Base-by-base conservation (phyloP, 2,329 filamentous ascomycete genomes). In the Penicillium polonicum region DNA sequence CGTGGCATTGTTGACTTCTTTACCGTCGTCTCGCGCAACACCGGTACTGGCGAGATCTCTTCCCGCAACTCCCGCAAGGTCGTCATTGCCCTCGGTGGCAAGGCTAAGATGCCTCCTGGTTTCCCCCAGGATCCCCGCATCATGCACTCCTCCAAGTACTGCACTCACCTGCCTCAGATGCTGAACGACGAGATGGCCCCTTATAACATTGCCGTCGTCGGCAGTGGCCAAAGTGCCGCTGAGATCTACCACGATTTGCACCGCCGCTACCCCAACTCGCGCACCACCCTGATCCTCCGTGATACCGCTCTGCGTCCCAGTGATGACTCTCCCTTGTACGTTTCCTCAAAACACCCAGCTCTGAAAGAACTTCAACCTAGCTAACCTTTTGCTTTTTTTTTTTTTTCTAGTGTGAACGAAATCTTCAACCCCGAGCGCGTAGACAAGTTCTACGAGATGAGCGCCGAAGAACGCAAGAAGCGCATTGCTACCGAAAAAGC, bases 161-260 rank as follows among this genome's bases (percentile, higher is more conserved):
- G 88, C 31, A 76, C 72, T 6, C 63, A 63, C 17, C 60, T 79
- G 17, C 75, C 75, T 1, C 61, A 65, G 19, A 56, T 79, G 38
- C 62, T 80, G 46, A 74, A 70, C 38, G 72, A 81, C 43, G 67
- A 69, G 42, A 64, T 68, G 36, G 69, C 70, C 25, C 62, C 80
- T 2, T 90, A 91, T 74, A 85, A 85, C 17, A 87, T 97, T 52
- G 92, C 91, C 9, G 89, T 97, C 12, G 81, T 97, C 41, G 93
- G 93, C 9, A 90, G 87, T 46, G 93, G 94, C 1, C 93, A 99
- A 79, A 95, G 90, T 72, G 92, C 92, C 2, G 93, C 93, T 10
- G 93, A 99, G 79, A 96, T 97, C 68, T 97, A 95, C 79, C 89
- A 91, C 78, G 92, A 96, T 74, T 79, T 97, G 49, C 89, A 93